Conservation (phyloP, 192 early-diverging fungal species). For the Nowakowskiella sp. region DNA sequence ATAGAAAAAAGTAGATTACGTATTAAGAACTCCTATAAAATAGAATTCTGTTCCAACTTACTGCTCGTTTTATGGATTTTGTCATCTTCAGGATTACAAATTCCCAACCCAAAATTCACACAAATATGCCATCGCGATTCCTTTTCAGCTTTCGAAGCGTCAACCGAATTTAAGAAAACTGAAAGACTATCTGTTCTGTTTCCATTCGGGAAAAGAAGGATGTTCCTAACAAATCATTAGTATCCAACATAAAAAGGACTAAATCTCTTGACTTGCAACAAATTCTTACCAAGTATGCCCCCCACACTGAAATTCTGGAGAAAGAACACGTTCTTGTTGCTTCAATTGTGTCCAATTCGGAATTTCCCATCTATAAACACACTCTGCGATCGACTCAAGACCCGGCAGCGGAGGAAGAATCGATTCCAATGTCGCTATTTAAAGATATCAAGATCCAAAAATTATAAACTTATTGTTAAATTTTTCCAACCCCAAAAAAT, state of each 20-base stretch:
- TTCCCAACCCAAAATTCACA: slow-evolving; percentile 68
- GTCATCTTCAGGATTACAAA: slow-evolving; percentile 67
- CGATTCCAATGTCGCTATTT: neutral
- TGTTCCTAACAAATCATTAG: slow-evolving; percentile 50
- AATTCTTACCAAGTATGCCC: slow-evolving; percentile 28
- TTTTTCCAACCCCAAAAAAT: too few species aligned
- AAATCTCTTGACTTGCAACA: too few species aligned
- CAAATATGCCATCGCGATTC: slow-evolving; percentile 70
- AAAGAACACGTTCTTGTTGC: slow-evolving; percentile 22
- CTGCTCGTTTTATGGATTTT: slow-evolving; percentile 49
- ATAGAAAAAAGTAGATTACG: slow-evolving; percentile 14
- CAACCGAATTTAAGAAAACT: slow-evolving; percentile 79
- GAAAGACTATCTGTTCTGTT: slow-evolving; percentile 67
- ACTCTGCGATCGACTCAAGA: slow-evolving; percentile 10
- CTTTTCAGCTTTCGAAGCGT: slow-evolving; percentile 37
- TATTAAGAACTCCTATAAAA: neutral
- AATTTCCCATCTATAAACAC: slow-evolving; percentile 29
- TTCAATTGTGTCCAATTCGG: slow-evolving; percentile 13
- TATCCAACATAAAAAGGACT: neutral
- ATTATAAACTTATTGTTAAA: too few species aligned
- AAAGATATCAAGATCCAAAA: too few species aligned
- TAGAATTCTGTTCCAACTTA: slow-evolving; percentile 1
- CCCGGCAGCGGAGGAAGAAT: neutral
- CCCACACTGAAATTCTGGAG: slow-evolving; percentile 29
- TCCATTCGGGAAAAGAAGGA: slow-evolving; percentile 84